A percentile compares a stretch with the other conserved stretches of the same genome.
Conservation (phyloP, 2,329 filamentous ascomycete species). For the Colletotrichum orchidophilum region DNA sequence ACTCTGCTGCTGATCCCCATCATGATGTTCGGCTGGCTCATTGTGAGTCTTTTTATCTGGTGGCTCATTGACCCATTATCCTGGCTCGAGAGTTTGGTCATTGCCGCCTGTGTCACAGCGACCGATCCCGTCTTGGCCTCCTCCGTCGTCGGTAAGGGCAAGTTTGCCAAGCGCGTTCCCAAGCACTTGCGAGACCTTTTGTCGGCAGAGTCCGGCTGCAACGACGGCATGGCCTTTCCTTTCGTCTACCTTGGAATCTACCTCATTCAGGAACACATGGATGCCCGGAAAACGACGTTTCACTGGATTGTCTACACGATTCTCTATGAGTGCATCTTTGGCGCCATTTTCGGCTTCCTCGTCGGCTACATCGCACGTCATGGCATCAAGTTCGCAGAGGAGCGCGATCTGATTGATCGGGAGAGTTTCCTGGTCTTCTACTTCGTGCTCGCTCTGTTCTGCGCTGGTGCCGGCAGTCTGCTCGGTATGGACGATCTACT, state of each 20-base stretch:
- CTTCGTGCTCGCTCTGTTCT: constrained; percentile 95
- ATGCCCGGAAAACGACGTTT: constrained; percentile 75
- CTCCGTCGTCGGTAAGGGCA: constrained; percentile 97
- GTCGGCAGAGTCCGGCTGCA: constrained; percentile 97
- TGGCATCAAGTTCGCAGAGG: constrained; percentile 87
- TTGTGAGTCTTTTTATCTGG: constrained; percentile 95
- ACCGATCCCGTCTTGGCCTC: constrained; percentile 97
- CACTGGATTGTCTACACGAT: constrained; percentile 92
- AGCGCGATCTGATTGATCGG: constrained; percentile 86
- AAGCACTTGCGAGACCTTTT: constrained; percentile 96
- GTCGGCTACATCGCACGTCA: constrained; percentile 92
- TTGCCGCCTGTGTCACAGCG: constrained; percentile 94
- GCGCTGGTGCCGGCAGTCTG: constrained; percentile 90
- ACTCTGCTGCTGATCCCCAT: constrained; percentile 88
- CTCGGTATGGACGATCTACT: constrained; percentile 93
- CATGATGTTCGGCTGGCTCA: constrained; percentile 96
- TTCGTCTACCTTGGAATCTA: constrained; percentile 95
- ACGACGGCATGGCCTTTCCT: constrained; percentile 99
- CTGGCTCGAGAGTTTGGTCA: constrained; percentile 89
- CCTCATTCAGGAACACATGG: constrained; percentile 81
- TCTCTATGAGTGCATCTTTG: constrained; percentile 95
- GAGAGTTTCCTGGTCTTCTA: constrained; percentile 99
- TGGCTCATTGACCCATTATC: constrained; percentile 82
- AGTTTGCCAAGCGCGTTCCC: constrained; percentile 96
- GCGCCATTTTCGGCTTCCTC: constrained; percentile 85